Conservation (phyloP, 1,139 yeast genomes). For the Yamadazyma conglobata region DNA sequence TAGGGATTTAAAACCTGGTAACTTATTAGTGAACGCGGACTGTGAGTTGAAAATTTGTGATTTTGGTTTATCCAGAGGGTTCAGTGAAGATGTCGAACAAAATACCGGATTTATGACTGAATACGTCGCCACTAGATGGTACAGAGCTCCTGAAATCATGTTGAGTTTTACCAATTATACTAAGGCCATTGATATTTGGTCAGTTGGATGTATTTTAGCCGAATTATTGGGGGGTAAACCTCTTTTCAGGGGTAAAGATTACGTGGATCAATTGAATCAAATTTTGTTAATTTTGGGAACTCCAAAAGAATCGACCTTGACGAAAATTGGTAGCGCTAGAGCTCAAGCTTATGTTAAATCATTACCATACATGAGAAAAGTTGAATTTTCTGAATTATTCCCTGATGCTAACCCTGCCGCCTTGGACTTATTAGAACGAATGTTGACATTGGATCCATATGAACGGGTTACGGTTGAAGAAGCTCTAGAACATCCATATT, state of each 20-base stretch:
- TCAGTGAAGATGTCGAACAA: conserved; percentile 74
- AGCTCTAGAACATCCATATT: conserved; percentile 85
- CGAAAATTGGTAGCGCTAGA: conserved; percentile 79
- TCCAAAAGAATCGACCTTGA: conserved; percentile 79
- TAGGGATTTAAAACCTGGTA: conserved; percentile 93
- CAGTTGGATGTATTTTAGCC: conserved; percentile 94
- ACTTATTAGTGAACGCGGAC: conserved; percentile 88
- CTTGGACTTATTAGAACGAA: conserved; percentile 71
- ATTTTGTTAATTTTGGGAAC: conserved; percentile 85
- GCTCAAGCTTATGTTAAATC: conserved; percentile 92
- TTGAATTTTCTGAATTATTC: conserved; percentile 68
- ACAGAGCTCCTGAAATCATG: conserved; percentile 97
- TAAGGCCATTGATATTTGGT: conserved; percentile 96
- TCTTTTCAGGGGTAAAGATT: conserved; percentile 88
- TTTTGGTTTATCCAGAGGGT: conserved; percentile 96
- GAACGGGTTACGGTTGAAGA: conserved; percentile 85
- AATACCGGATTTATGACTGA: conserved; percentile 93
- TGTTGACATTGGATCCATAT: conserved; percentile 86
- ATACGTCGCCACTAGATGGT: conserved; percentile 98
- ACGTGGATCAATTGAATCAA: conserved; percentile 91
- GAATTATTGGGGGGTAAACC: conserved; percentile 92
- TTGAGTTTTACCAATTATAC: conserved; percentile 88
- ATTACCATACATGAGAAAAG: conserved; percentile 76
- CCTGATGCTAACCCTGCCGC: conserved; percentile 89
- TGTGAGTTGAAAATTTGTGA: conserved; percentile 96